Evolutionary conservation across 1,284 basidiomycete genomes (phyloP), one percentile per base, ranked within the genome.

Genomic region (Microbotryomycetes sp.): DNA sequence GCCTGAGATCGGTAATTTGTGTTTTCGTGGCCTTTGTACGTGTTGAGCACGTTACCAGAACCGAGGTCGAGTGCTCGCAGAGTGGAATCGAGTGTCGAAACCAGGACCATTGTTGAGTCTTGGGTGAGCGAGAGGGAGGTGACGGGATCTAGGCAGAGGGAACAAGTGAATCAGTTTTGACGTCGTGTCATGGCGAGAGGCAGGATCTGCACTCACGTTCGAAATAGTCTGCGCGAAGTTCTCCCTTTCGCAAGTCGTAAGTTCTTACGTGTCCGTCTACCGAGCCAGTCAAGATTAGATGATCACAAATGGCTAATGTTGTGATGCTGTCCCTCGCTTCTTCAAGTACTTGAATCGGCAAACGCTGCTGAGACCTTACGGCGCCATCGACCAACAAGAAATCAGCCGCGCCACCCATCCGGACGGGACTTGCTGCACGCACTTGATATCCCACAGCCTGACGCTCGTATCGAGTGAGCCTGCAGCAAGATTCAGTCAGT

Each of bases 191-290:
- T 7, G 28, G 23, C 26, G 15, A 24, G 18, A 45, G 16, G 30
- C 27, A 45, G 18, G 3, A 29, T 3, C 4, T 18, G 23, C n/a
- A 82, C 87, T 71, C 73, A 92, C 91, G 82, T 11, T 92, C 91
- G 61, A 98, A 82, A 70, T 85, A 91, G 75, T 99, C 96, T 52
- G 86, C 81, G 4, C 86, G 83, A 28, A 97, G 76, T 74, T 92
- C 84, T 24, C 96, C 96, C 78, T 87, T 90, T 51, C 94, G 85
- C 30, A 98, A 78, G 75, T 98, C 96, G 76, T 97, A 97, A 1
- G 87, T 88, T 24, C 96, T 83, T 31, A 97, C 84, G 70, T 87
- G 81, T 1, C 96, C 94, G 69, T 99, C 96, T 2, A 94, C 86
- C 0, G 88, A 91, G 1, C 89, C 90, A 0, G 90, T 82, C 48